Evolutionary conservation across 1,284 basidiomycete species (phyloP), one percentile per base, ranked within the genome.

Genomic region (Cerrena zonata): DNA sequence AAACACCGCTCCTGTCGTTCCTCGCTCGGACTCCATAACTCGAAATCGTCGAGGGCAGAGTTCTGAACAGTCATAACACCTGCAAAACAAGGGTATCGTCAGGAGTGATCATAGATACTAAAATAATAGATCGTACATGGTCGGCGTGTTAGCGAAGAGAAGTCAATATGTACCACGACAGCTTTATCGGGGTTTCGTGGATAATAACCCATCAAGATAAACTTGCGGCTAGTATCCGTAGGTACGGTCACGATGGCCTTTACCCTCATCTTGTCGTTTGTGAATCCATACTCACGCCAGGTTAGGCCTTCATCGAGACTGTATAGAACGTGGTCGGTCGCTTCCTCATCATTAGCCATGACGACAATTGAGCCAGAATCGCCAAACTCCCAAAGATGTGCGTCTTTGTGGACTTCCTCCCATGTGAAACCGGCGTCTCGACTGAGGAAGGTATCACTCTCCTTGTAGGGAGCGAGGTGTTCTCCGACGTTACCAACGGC

Each of bases 331-430:
- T 89, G 85, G 64, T 97, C 90, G 1, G 91, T 95, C 0, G 93
- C 80, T 52, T 88, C 87, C 66, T 98, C 94, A 67, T 99, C 96
- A 66, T 98, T 96, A 49, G 84, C 93, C 69, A 99, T 86, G 55
- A 99, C 74, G 34, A 99, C 77, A 53, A 99, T 79, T 0, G 93
- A 93, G 5, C 96, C 95, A 1, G 92, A 95, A 70, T 99, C 96
- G 34, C 95, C 95, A 62, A 94, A 98, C 64, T 96, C 94, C 93
- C 94, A 99, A 48, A 96, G 78, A 65, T 98, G 90, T 0, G 96
- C 94, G 60, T 96, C 94, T 67, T 99, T 99, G 73, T 94, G 92
- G 2, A 99, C 89, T 70, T 99, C 95, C 65, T 96, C 85, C 95
- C 95, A 99, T 0, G 91, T 93, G 70, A 97, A 97, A 5, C 95